phyloP scores from a whole-genome alignment of 805 yeast genomes.

The Wickerhamomyces chaumierensis region DNA sequence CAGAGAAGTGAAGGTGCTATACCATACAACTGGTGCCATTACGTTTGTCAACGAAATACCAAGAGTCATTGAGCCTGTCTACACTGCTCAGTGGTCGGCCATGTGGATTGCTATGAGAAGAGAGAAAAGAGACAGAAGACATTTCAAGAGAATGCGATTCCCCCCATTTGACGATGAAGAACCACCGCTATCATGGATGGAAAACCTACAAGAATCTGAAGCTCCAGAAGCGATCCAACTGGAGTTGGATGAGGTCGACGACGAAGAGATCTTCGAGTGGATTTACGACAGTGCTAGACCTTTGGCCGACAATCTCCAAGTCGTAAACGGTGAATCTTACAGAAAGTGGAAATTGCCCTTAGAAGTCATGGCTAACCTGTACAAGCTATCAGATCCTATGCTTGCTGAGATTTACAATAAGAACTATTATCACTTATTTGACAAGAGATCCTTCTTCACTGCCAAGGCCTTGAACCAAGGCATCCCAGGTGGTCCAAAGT shows the following conservation, averaged over 20 bases:
- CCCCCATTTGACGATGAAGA: constrained; percentile 98
- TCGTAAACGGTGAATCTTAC: constrained; percentile 72
- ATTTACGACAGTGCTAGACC: constrained; percentile 65
- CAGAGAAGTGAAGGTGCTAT: constrained; percentile 78
- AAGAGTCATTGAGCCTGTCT: constrained; percentile 84
- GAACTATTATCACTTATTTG: constrained; percentile 62
- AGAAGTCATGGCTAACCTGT: constrained; percentile 51
- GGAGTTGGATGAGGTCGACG: constrained; percentile 55
- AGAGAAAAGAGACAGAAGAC: constrained; percentile 83
- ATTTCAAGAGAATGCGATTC: constrained; percentile 83
- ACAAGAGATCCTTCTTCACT: constrained; percentile 70
- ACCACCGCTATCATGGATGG: constrained; percentile 79
- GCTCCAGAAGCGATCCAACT: constrained; percentile 61
- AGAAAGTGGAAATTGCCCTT: constrained; percentile 56
- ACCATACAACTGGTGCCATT: constrained; percentile 88
- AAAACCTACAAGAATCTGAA: constrained; percentile 62
- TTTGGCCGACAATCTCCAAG: constrained; percentile 39
- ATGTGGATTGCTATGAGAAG: constrained; percentile 89
- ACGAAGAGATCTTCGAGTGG: constrained; percentile 59
- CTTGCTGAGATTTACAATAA: constrained; percentile 38
- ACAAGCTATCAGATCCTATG: constrained; percentile 62
- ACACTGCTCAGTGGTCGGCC: constrained; percentile 91
- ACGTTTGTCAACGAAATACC: constrained; percentile 92
- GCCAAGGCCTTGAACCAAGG: constrained; percentile 85
- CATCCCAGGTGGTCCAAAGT: constrained; percentile 93